phyloP scores from a whole-genome alignment of 1,284 basidiomycete genomes.

The Tremellales sp. region DNA sequence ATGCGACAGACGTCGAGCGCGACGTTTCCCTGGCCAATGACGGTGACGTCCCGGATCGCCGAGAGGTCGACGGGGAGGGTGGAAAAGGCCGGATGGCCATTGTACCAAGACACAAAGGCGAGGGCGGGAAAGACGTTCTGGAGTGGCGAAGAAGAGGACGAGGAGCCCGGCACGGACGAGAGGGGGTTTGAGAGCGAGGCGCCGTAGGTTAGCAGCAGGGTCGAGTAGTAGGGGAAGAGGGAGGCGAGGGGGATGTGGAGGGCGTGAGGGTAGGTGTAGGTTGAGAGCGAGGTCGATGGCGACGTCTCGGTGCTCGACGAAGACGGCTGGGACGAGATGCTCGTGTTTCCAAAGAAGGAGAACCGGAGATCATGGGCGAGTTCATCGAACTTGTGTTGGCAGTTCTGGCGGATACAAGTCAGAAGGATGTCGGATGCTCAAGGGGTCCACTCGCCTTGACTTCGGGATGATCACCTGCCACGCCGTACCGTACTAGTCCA shows the following conservation, averaged over 20 bases:
- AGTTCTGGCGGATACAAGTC: slow-evolving; percentile 63
- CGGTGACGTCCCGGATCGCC: slow-evolving; percentile 63
- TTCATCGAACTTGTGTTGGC: slow-evolving; percentile 89
- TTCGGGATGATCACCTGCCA: slow-evolving; percentile 98
- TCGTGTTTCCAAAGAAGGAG: slow-evolving; percentile 88
- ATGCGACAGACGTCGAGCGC: slow-evolving; percentile 91
- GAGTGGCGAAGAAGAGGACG: slow-evolving; percentile 54
- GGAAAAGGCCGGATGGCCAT: slow-evolving; percentile 68
- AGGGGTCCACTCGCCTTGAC: slow-evolving; percentile 68
- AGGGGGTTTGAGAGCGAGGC: slow-evolving; percentile 47
- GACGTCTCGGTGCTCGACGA: slow-evolving; percentile 12
- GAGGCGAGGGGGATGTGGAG: slow-evolving; percentile 45
- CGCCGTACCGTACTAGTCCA: slow-evolving; percentile 91
- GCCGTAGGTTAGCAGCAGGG: slow-evolving; percentile 52
- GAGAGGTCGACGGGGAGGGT: slow-evolving; percentile 55
- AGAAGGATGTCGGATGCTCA: not conserved
- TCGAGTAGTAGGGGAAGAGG: slow-evolving; percentile 51
- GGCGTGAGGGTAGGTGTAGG: slow-evolving; percentile 49
- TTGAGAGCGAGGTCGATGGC: slow-evolving; percentile 19
- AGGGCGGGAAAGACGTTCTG: slow-evolving; percentile 70
- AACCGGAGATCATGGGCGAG: slow-evolving; percentile 68
- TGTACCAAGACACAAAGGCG: slow-evolving; percentile 95
- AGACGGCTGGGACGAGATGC: slow-evolving; percentile 53
- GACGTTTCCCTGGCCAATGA: slow-evolving; percentile 96
- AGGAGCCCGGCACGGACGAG: slow-evolving; percentile 51